phyloP scores from a whole-genome alignment of 805 yeast species.

The Ogataea saltuana region DNA sequence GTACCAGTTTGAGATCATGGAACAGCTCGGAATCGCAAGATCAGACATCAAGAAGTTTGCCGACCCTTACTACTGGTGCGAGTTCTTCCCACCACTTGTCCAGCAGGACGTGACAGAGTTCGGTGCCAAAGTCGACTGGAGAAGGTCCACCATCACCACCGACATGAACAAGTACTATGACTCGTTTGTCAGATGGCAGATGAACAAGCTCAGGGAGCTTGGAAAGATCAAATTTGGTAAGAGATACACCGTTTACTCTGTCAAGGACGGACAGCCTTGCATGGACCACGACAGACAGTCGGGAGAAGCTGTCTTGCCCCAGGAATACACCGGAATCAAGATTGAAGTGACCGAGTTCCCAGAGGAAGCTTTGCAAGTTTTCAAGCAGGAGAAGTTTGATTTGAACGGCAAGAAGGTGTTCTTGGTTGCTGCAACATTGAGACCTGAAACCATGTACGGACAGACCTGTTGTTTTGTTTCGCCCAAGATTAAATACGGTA shows the following conservation, averaged over 20 bases:
- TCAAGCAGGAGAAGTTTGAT: constrained; percentile 51
- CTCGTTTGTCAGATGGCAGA: constrained; percentile 94
- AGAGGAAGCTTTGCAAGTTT: constrained; percentile 53
- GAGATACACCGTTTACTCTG: constrained; percentile 95
- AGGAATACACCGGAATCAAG: constrained; percentile 93
- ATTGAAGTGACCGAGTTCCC: constrained; percentile 67
- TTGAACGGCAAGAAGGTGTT: constrained; percentile 61
- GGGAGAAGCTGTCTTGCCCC: constrained; percentile 97
- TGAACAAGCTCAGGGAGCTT: constrained; percentile 77
- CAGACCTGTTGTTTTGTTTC: constrained; percentile 98
- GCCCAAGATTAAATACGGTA: constrained; percentile 89
- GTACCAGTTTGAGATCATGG: constrained; percentile 95
- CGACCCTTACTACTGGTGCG: constrained; percentile 88
- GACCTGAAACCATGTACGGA: constrained; percentile 99
- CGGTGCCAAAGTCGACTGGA: constrained; percentile 97
- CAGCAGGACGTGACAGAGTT: constrained; percentile 73
- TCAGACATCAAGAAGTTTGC: constrained; percentile 87
- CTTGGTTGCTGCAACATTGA: constrained; percentile 93
- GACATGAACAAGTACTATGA: constrained; percentile 95
- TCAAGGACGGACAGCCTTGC: constrained; percentile 98
- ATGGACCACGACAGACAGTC: constrained; percentile 98
- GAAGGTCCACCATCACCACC: constrained; percentile 93
- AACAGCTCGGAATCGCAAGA: constrained; percentile 83
- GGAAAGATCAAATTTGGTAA: constrained; percentile 97
- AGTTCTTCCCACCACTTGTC: constrained; percentile 88